Base-by-base conservation (phyloP, 1,284 basidiomycete genomes). In the Naganishia sp. region DNA sequence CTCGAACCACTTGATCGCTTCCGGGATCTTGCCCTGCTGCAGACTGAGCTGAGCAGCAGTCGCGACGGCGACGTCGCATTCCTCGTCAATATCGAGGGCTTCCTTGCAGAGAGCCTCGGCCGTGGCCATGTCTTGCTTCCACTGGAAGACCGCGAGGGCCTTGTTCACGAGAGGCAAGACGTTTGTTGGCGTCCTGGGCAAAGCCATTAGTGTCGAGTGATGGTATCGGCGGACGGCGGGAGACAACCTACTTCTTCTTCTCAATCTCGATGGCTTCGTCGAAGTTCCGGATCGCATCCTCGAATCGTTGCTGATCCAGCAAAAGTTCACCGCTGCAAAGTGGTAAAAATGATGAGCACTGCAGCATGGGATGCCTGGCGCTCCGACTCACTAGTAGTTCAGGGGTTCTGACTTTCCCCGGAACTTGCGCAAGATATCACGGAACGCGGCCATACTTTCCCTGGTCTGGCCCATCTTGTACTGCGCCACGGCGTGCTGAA, bases 121-220 rank as follows among this genome's bases (percentile, higher is more conserved):
- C 0, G 85, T 87, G 2, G 80, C 82, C 63, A 92, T 85, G 76
- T 97, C 93, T 77, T 95, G 90, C 80, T 93, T 92, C 90, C 90
- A 95, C 82, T 98, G 95, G 85, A 90, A 98, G 58, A 98, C 77
- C 0, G 93, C 90, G 31, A 99, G 86, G 23, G 95, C 94, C 80
- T 97, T 97, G 87, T 99, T 99, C 71, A 99, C 94, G 69, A 96
- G 84, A 0, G 95, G 90, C 3, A 95, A 84, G n/a, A 93, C 92
- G 75, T 94, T 95, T 69, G 88, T 86, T 32, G 86, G 77, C 63
- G 74, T 25, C 53, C 83, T 79, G 71, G 83, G 86, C 72, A 47
- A 42, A 52, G n/a, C n/a, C 42, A 49, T 18, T 7, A 65, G 50
- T 6, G 3, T 42, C 5, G 35, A 28, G 17, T 13, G 31, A 28